Conservation (phyloP, 148 eudicot species). For the Arctostaphylos glauca region DNA sequence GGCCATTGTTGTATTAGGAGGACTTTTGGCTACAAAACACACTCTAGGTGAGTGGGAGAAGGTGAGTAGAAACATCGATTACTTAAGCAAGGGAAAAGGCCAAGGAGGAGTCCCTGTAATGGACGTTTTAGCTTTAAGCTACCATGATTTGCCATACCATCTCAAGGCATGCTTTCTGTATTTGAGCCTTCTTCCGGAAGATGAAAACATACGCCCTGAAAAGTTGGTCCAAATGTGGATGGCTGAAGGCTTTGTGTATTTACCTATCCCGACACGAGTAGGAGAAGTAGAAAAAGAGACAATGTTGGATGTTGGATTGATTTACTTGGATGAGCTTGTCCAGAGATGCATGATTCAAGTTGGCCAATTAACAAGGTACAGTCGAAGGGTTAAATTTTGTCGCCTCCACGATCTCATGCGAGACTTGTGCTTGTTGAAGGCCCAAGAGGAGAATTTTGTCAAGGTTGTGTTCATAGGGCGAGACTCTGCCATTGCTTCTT, state of each 20-base stretch:
- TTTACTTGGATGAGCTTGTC: conserved; percentile 22
- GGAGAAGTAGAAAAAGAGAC: conserved; percentile 12
- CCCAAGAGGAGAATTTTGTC: neutral
- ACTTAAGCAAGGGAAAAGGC: conserved; percentile 10
- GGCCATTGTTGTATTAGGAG: conserved; percentile 13
- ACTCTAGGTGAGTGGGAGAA: conserved; percentile 22
- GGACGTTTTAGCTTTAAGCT: neutral
- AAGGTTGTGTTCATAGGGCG: neutral
- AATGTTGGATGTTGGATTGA: conserved; percentile 22
- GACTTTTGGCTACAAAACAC: conserved; percentile 20
- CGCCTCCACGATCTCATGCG: conserved; percentile 23
- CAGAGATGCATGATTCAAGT: conserved; percentile 15
- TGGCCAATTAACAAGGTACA: conserved; percentile 7
- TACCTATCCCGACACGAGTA: neutral
- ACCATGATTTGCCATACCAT: conserved; percentile 1
- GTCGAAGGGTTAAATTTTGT: conserved; percentile 21
- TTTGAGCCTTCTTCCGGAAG: conserved; percentile 27
- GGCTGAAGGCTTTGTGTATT: neutral
- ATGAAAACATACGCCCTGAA: conserved; percentile 15
- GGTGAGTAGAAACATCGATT: conserved; percentile 16
- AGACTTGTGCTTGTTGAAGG: conserved; percentile 6
- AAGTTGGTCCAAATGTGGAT: neutral
- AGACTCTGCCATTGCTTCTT: too few species aligned
- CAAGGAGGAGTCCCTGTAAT: neutral
- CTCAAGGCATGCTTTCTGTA: conserved; percentile 32